These are phyloP conservation scores for Phaseolus lunatus DNA, from an alignment of 306 rosid genomes.

Conservation along the genomic window DNA sequence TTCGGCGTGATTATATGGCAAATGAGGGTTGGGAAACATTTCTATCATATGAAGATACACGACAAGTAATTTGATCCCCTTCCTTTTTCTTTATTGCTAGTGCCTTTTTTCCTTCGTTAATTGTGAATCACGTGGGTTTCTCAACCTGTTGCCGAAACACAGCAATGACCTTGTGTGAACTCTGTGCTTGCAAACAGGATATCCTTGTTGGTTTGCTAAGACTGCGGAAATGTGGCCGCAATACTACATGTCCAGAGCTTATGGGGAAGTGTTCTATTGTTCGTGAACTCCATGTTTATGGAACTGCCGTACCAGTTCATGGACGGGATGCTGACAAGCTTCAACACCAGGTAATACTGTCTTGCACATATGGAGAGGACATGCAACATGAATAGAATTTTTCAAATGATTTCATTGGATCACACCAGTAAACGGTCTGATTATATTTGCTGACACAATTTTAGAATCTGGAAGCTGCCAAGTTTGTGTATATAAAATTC, in stretches of 20 bases:
- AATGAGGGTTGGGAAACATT: constrained; percentile 99
- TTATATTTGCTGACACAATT: neutral
- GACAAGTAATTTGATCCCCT: constrained; percentile 65
- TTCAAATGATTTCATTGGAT: constrained; percentile 20
- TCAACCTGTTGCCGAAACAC: constrained; percentile 25
- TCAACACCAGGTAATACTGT: constrained; percentile 86
- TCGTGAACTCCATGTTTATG: constrained; percentile 98
- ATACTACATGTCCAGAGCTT: constrained; percentile 86
- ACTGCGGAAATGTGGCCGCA: constrained; percentile 83
- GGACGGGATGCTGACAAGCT: constrained; percentile 93
- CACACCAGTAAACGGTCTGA: neutral
- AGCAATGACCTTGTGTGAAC: constrained; percentile 26
- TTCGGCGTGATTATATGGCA: constrained; percentile 91
- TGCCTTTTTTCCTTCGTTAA: constrained; percentile 4
- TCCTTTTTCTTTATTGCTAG: neutral
- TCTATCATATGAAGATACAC: constrained; percentile 89
- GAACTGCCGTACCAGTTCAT: constrained; percentile 99
- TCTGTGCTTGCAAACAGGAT: constrained; percentile 59
- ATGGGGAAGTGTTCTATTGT: constrained; percentile 87
- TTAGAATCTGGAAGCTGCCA: constrained; percentile 1
- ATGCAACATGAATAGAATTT: neutral
- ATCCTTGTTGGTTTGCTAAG: constrained; percentile 94
- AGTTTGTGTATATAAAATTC: constrained; percentile 4
- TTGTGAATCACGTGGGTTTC: constrained; percentile 28
- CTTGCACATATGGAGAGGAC: constrained; percentile 28